Conservation (phyloP, 257 asterid species). For the Avicennia marina region DNA sequence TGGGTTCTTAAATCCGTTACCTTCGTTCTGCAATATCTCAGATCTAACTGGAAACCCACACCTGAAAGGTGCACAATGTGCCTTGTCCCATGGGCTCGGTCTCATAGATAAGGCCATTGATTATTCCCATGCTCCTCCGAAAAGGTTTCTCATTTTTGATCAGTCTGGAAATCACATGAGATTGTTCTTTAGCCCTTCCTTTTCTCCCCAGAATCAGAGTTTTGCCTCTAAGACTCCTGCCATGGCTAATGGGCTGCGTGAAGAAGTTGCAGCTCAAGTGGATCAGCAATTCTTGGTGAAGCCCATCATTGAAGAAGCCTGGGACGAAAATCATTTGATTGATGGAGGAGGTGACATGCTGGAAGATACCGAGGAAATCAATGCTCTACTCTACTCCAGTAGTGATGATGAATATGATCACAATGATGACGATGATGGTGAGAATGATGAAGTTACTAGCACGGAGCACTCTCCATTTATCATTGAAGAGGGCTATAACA, state of each 20-base stretch:
- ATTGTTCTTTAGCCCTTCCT: conserved; percentile 42
- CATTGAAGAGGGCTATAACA: conserved; percentile 23
- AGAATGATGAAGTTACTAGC: conserved; percentile 71
- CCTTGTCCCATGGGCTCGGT: conserved; percentile 22
- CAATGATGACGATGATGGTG: conserved; percentile 31
- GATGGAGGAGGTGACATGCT: conserved; percentile 50
- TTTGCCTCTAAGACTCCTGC: conserved; percentile 22
- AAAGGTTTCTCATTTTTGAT: conserved; percentile 62
- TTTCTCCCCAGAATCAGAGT: conserved; percentile 26
- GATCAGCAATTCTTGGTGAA: conserved; percentile 22
- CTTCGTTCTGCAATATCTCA: conserved; percentile 23
- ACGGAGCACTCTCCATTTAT: too few relatives aligned
- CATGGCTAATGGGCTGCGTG: conserved; percentile 14
- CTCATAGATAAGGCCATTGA: conserved; percentile 23
- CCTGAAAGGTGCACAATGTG: conserved; percentile 22
- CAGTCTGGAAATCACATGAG: conserved; percentile 56
- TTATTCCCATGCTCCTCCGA: conserved; percentile 30
- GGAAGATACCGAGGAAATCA: conserved; percentile 67
- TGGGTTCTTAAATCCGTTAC: conserved; percentile 19
- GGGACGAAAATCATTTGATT: conserved; percentile 32
- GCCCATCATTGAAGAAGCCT: conserved; percentile 28
- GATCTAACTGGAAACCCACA: conserved; percentile 9
- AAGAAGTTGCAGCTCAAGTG: conserved; percentile 23
- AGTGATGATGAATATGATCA: conserved; percentile 40
- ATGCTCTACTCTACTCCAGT: conserved; percentile 70